Conservation (phyloP, 106 monocot genomes). For the Alisma plantagoaquatica region DNA sequence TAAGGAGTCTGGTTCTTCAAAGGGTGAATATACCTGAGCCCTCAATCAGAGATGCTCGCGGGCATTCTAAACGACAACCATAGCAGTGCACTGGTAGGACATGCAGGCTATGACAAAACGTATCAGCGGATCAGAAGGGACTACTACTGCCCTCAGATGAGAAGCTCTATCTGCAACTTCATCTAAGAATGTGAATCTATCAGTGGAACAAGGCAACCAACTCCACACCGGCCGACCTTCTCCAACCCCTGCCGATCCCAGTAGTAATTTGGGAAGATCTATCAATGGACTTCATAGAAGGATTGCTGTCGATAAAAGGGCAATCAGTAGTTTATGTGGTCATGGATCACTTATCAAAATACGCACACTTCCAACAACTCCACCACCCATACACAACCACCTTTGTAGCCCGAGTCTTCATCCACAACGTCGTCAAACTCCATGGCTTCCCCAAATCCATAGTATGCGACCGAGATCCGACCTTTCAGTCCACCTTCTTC, state of each 20-base stretch:
- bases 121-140: not conserved
- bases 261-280: not conserved
- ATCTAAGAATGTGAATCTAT: not conserved
- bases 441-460: conserved; percentile 2
- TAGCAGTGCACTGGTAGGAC: not conserved
- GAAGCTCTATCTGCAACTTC: not conserved
- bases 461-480: not conserved
- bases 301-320: not conserved
- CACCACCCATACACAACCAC: not conserved
- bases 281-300: conserved; percentile 1
- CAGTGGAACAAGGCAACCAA: not conserved
- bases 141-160: not conserved
- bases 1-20: conserved; percentile 1
- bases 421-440: not conserved
- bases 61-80: not conserved
- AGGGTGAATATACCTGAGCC: not conserved
- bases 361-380: not conserved
- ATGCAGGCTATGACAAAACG: not conserved
- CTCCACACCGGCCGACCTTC: not conserved
- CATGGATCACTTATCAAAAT: not conserved
- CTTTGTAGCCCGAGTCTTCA: not conserved
- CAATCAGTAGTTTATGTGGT: not conserved
- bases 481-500: not conserved
- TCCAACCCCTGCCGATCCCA: not conserved
- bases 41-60: not conserved